Percentiles rank a stretch among this genome's conserved stretches.
Conservation (phyloP, 495 filamentous ascomycete species). For the Trichoderma virens region DNA sequence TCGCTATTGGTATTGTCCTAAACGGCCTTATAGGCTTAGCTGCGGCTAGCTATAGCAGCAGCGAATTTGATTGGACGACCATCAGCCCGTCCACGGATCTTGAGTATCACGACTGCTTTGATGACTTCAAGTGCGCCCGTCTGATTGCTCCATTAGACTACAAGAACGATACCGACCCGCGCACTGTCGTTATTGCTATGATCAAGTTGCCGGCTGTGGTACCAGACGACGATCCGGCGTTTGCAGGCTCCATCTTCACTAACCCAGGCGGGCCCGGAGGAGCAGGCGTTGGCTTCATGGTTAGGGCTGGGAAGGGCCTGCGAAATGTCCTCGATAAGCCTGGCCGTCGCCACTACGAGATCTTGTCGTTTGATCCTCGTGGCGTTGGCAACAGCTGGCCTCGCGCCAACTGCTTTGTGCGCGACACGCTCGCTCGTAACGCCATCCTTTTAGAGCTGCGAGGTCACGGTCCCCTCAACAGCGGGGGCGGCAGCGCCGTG, state of each 20-base stretch:
- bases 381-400: slow-evolving; percentile 34
- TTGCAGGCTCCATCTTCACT: slow-evolving; percentile 30
- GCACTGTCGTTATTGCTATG: slow-evolving; percentile 25
- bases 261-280: slow-evolving; percentile 41
- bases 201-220: slow-evolving; percentile 27
- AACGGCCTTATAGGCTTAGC: background rate
- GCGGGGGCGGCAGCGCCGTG: background rate
- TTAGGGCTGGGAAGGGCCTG: slow-evolving; percentile 17
- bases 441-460: slow-evolving; percentile 6
- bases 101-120: slow-evolving; percentile 29
- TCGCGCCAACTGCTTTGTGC: slow-evolving; percentile 28
- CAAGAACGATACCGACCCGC: slow-evolving; percentile 15
- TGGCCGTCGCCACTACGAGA: slow-evolving; percentile 24
- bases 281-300: slow-evolving; percentile 22
- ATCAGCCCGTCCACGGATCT: slow-evolving; percentile 24
- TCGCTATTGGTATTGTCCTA: background rate
- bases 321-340: slow-evolving; percentile 26
- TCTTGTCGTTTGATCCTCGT: slow-evolving; percentile 39
- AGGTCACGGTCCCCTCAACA: slow-evolving; percentile 14
- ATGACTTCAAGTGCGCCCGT: slow-evolving; percentile 32
- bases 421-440: slow-evolving; percentile 10
- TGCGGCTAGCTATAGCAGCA: background rate
- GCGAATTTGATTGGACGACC: slow-evolving; percentile 16
- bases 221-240: slow-evolving; percentile 16
- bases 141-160: slow-evolving; percentile 40